Conservation (phyloP, 2,329 filamentous ascomycete genomes). For the Colletotrichum musae region DNA sequence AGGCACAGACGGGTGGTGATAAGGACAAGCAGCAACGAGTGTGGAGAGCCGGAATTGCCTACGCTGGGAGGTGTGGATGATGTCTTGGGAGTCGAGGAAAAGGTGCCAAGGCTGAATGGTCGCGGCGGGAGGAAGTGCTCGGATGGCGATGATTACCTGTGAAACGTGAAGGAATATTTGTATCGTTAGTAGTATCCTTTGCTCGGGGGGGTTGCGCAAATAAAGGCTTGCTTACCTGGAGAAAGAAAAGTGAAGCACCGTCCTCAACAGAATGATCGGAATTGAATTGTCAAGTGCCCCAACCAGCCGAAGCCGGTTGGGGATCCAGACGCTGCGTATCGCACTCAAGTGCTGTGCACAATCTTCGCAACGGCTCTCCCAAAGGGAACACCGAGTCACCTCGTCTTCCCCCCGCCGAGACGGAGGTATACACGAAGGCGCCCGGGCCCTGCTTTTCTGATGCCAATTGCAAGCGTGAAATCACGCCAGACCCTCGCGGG, state of each 20-base stretch:
- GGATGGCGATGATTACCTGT: not conserved
- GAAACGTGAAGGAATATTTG: not conserved
- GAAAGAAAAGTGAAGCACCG: constrained; percentile 66
- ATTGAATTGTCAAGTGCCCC: constrained; percentile 79
- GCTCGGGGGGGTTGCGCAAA: not conserved
- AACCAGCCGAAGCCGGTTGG: constrained; percentile 44
- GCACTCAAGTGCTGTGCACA: constrained; percentile 92
- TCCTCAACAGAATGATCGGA: constrained; percentile 92
- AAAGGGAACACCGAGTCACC: constrained; percentile 71
- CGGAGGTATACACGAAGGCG: constrained; percentile 44
- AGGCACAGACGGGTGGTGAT: not conserved
- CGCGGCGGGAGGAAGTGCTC: not conserved
- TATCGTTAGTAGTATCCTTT: constrained; percentile 42
- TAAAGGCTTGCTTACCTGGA: constrained; percentile 35
- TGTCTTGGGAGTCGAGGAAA: too few relatives aligned
- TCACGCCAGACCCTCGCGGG: constrained; percentile 91
- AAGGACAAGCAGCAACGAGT: not conserved
- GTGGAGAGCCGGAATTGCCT: too few relatives aligned
- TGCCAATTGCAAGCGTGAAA: constrained; percentile 87
- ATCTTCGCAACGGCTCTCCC: constrained; percentile 95
- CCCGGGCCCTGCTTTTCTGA: constrained; percentile 85
- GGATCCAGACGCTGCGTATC: constrained; percentile 86
- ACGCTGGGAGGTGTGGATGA: too few relatives aligned
- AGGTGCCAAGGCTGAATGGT: too few relatives aligned
- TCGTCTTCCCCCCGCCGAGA: constrained; percentile 50